Evolutionary conservation across 768 basidiomycete genomes (phyloP).

Genomic region (Rhizopogon sp.): DNA sequence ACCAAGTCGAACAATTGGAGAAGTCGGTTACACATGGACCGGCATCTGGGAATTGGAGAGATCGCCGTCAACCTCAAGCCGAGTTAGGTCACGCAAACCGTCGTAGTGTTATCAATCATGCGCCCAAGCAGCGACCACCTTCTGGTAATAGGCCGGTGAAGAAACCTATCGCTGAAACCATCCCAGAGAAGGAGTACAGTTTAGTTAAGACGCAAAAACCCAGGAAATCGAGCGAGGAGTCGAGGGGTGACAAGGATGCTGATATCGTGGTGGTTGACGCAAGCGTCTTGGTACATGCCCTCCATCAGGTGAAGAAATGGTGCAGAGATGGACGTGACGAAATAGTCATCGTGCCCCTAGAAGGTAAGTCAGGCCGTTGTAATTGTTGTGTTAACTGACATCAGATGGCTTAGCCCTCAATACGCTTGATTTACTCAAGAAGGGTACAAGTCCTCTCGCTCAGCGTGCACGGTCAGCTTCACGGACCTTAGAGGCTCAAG

Average conservation of each 20-base stretch:
- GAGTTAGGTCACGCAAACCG: conserved; percentile 13
- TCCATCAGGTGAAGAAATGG: conserved; percentile 80
- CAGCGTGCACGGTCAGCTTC: conserved; percentile 84
- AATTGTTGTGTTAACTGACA: conserved; percentile 5
- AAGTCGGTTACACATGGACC: conserved; percentile 57
- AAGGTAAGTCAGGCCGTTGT: conserved; percentile 51
- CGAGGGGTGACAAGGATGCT: conserved; percentile 49
- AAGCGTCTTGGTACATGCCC: conserved; percentile 73
- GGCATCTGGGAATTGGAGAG: conserved; percentile 59
- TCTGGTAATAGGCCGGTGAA: conserved; percentile 15
- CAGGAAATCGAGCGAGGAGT: conserved; percentile 21
- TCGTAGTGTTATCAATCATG: conserved; percentile 11
- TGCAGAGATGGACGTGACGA: conserved; percentile 73
- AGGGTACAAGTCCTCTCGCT: conserved; percentile 74
- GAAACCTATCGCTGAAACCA: conserved; percentile 16
- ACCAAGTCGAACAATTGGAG: conserved; percentile 87
- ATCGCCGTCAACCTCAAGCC: conserved; percentile 30
- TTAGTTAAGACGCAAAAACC: conserved; percentile 13
- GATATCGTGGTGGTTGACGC: conserved; percentile 78
- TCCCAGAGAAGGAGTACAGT: conserved; percentile 13
- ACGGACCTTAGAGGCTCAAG: conserved; percentile 82
- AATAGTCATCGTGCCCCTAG: conserved; percentile 78
- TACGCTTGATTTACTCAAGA: conserved; percentile 90
- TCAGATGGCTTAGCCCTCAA: conserved; percentile 59
- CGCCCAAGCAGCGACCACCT: conserved; percentile 18